Evolutionary conservation across 1,284 basidiomycete species (phyloP), one percentile per base, ranked within the genome.

Genomic region (Cutaneotrichosporon cavernicola): DNA sequence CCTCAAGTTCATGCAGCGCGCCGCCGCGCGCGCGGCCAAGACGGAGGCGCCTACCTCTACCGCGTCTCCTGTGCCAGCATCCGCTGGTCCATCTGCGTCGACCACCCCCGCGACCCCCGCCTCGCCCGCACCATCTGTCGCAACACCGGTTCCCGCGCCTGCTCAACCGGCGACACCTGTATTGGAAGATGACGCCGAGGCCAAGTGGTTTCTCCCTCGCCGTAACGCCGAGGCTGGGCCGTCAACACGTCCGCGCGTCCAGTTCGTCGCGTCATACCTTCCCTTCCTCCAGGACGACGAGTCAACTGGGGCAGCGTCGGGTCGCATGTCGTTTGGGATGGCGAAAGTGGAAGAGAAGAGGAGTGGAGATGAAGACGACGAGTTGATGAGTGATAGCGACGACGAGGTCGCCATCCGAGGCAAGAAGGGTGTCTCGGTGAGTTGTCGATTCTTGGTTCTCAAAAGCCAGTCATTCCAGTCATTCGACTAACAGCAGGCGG

Each of bases 1-100:
- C 53, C 73, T 80, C 43, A 80, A 80, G 64, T 80, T 80, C 61
- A 80, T 80, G 78, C 78, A 80, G 68, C 70, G 78, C 14, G 78
- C 73, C 10, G 63, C 70, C n/a, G 76, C 75, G 49, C 68, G 67
- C 8, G 64, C 60, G 4, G 34, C 51, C 4, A 61, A 30, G 60
- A 4, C 30, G 4, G 49, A 34, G n/a, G 50, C 34, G 10, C 14
- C 31, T 9, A n/a, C 34, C 6, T 5, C 26, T 13, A 21, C 30
- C 8, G 14, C 57, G 4, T 64, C 32, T 4, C 34, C 49, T 14
- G 22, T 52, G 16, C 38, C 36, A 22, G 47, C 53, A 3, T 38
- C 63, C 40, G 38, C 55, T 21, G 53, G 18, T 18, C 22, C 62
- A 26, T 38, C 53, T 16, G 26, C 26, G 26, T 3, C 26, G 26